Evolutionary conservation across 805 yeast genomes (phyloP).

Genomic region (Debaryomyces maramus): DNA sequence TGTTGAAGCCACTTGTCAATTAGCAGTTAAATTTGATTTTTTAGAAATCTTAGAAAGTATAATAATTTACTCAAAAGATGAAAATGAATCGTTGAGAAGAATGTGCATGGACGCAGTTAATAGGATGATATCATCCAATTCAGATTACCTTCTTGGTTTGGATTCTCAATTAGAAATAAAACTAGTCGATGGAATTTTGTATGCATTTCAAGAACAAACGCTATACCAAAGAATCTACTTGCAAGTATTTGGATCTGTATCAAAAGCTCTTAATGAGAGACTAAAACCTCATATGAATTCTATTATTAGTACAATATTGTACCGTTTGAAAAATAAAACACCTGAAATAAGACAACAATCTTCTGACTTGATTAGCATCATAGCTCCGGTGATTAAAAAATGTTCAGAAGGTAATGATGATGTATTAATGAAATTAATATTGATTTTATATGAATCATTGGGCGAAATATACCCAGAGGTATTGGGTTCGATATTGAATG

Average conservation of each 20-base stretch:
- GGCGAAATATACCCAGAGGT: conserved; percentile 97
- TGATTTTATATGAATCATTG: conserved; percentile 81
- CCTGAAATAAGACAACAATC: conserved; percentile 81
- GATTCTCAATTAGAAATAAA: conserved; percentile 61
- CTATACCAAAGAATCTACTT: conserved; percentile 55
- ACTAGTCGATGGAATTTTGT: conserved; percentile 76
- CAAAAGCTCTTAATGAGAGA: conserved; percentile 60
- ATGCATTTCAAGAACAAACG: conserved; percentile 79
- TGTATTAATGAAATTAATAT: conserved; percentile 64
- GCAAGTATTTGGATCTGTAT: conserved; percentile 62
- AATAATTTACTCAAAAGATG: conserved; percentile 68
- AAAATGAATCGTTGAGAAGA: conserved; percentile 72
- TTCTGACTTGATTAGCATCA: conserved; percentile 66
- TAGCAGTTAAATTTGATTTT: conserved; percentile 70
- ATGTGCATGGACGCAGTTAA: conserved; percentile 76
- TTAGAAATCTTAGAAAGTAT: conserved; percentile 57
- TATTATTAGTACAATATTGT: conserved; percentile 69
- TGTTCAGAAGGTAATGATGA: conserved; percentile 59
- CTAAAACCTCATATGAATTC: conserved; percentile 71
- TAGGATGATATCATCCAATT: conserved; percentile 46
- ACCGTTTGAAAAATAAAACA: conserved; percentile 67
- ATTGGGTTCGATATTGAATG: conserved; percentile 78
- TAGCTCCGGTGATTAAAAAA: conserved; percentile 64
- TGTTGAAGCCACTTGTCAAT: conserved; percentile 65
- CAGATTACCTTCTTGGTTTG: conserved; percentile 48